phyloP scores from a whole-genome alignment of 2,329 filamentous ascomycete species.

The Blumeriella jaapii region DNA sequence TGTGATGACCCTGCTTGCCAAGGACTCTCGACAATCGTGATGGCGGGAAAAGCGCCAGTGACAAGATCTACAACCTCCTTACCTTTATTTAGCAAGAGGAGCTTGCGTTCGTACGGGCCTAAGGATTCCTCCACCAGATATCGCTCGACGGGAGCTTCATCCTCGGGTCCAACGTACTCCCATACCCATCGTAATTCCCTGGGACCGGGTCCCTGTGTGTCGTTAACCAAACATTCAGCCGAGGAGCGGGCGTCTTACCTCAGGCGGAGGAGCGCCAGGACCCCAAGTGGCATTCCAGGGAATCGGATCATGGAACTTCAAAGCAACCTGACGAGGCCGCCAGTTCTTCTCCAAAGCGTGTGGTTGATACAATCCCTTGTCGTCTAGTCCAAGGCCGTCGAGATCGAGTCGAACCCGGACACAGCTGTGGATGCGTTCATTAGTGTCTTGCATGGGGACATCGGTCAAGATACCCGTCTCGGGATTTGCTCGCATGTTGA shows the following conservation, averaged over 20 bases:
- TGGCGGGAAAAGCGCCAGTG: neutral
- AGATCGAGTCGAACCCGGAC: constrained; percentile 28
- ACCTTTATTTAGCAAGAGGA: constrained; percentile 32
- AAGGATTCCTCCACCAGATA: constrained; percentile 42
- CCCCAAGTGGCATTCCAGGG: constrained; percentile 27
- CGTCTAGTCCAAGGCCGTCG: constrained; percentile 27
- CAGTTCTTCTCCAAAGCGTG: constrained; percentile 28
- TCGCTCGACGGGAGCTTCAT: constrained; percentile 30
- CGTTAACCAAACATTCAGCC: neutral
- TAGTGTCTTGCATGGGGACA: constrained; percentile 29
- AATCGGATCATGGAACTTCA: constrained; percentile 25
- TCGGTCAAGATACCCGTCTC: constrained; percentile 29
- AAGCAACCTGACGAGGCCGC: constrained; percentile 16
- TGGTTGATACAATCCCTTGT: constrained; percentile 34
- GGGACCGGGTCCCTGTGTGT: constrained; percentile 20
- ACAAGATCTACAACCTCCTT: constrained; percentile 3
- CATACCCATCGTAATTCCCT: constrained; percentile 38
- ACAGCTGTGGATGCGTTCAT: constrained; percentile 30
- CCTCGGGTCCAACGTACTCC: constrained; percentile 38
- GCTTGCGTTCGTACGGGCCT: constrained; percentile 40
- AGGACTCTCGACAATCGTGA: neutral
- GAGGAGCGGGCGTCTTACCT: constrained; percentile 1
- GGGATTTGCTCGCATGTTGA: constrained; percentile 30
- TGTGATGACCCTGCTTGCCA: neutral
- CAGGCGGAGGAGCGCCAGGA: constrained; percentile 19